A percentile compares a stretch with the other conserved stretches of the same genome.
Conservation (phyloP, 306 rosid genomes). For the Phaseolus lunatus region DNA sequence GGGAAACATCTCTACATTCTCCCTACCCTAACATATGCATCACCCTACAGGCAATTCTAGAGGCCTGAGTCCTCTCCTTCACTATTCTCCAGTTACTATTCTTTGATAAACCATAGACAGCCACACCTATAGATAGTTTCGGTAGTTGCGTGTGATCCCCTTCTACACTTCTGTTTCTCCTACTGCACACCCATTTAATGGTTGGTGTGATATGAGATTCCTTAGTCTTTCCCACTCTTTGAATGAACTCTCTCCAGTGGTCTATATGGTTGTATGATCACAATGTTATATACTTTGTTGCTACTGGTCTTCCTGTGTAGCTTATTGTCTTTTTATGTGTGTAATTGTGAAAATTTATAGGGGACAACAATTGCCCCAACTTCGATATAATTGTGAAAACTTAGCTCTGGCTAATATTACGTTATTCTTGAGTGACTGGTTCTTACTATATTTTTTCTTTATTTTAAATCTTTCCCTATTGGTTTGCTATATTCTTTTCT, state of each 20-base stretch:
- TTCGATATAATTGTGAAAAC: too few species aligned
- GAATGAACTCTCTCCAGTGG: too few species aligned
- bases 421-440: slow-evolving; percentile 8
- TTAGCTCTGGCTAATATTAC: slow-evolving; percentile 1
- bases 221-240: too few species aligned
- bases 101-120: not conserved
- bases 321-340: not conserved
- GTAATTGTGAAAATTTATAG: too few species aligned
- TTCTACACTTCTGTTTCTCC: not conserved
- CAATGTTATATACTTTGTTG: not conserved
- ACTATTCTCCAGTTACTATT: not conserved
- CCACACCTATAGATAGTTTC: not conserved
- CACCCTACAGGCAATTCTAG: not conserved
- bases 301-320: not conserved
- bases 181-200: not conserved
- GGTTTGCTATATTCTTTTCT: slow-evolving; percentile 17
- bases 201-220: too few species aligned
- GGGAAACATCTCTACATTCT: too few species aligned
- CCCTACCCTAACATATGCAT: too few species aligned
- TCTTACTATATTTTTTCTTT: not conserved
- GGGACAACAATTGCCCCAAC: too few species aligned
- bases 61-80: not conserved
- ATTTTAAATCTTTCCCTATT: not conserved
- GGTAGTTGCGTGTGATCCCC: not conserved
- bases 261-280: too few species aligned